Conservation (phyloP, 2,329 filamentous ascomycete species). For the Ceratocystis lukuohia region DNA sequence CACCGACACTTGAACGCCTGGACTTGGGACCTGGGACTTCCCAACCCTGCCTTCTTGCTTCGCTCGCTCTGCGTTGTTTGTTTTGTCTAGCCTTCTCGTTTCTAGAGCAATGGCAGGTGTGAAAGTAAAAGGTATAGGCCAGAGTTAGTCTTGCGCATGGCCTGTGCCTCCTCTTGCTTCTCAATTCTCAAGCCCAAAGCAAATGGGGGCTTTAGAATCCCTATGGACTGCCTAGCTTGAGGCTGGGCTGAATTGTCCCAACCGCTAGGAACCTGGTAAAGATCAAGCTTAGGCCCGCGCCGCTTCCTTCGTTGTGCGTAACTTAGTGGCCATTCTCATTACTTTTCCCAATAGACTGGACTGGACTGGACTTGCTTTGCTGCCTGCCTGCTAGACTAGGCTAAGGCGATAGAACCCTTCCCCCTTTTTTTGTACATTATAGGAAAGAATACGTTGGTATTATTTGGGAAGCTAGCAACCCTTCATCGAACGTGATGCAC, state of each 20-base stretch:
- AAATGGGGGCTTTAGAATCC: not conserved
- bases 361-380: not conserved
- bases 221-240: not conserved
- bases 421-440: not conserved
- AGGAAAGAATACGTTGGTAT: not conserved
- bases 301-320: not conserved
- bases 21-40: not conserved
- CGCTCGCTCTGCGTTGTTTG: not conserved
- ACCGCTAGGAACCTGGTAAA: not conserved
- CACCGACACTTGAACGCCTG: not conserved
- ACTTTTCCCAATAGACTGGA: not conserved
- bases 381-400: not conserved
- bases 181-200: not conserved
- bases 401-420: not conserved
- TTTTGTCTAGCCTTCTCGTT: not conserved
- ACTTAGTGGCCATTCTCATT: not conserved
- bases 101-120: not conserved
- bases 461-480: not conserved
- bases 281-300: conserved; percentile 6
- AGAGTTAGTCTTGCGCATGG: not conserved
- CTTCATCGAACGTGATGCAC: not conserved
- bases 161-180: not conserved
- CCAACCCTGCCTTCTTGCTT: not conserved
- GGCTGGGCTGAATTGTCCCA: not conserved
- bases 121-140: not conserved